Evolutionary conservation across 139 green algal species (phyloP), one percentile per base, ranked within the genome.

Genomic region (Haematococcus sp.): DNA sequence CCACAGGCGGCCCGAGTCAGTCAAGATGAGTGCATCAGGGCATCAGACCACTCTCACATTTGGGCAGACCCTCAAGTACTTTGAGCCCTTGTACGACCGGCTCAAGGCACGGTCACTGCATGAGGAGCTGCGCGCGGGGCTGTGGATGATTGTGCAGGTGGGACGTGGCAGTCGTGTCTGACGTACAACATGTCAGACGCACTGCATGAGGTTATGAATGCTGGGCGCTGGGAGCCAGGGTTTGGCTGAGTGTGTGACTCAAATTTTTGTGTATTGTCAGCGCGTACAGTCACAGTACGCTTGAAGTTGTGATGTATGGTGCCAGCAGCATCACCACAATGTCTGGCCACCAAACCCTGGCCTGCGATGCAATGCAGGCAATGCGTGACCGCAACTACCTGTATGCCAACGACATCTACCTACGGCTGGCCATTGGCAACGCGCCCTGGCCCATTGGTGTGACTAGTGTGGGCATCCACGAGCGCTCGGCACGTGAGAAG

Each of bases 381-480:
- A 94, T 96, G 81, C 76, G 81, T 27, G 82, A 94, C 49, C 83
- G 95, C 55, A 96, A 99, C 81, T 99, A 99, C 81, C 84, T 97
- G 67, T 73, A 89, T 3, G 95, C 94, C 20, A 94, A 94, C 68
- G 95, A 99, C 76, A 89, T 97, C 46, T 99, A 99, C 89, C 87
- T 98, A 52, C 88, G 91, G 22, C 78, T 98, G 27, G 90, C 94
- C 35, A 94, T 99, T 43, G 96, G 96, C 52, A 99, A 97, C 76
- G 85, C 91, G 51, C 86, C 95, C 22, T 99, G 95, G 95, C 95
- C 95, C 78, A 99, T 99, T 71, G 95, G 95, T 66, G 94, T 98
- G 13, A 86, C 83, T 15, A 52, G 31, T 25, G 75, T 76, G n/a
- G 89, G 89, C 68, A 89, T 94, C 74, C 93, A 98, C 89, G 96